A percentile compares a stretch with the other conserved stretches of the same genome.
Conservation (phyloP, 495 filamentous ascomycete genomes). For the Aspergillus steynii region DNA sequence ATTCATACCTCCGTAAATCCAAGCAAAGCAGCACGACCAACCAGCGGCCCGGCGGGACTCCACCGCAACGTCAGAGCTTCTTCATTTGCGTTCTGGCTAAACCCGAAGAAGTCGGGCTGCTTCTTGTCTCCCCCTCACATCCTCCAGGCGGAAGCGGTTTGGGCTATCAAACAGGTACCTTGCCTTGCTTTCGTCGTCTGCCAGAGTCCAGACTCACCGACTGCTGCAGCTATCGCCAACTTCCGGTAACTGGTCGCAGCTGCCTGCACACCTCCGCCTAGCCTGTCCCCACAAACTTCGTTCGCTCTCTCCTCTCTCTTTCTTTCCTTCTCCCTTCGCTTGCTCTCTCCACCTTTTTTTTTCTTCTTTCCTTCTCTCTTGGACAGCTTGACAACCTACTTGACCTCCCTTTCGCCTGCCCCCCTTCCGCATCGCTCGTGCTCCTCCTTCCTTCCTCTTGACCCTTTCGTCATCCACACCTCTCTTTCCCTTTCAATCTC, state of each 20-base stretch:
- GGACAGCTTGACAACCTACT: too few species aligned
- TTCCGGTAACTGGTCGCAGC: not conserved
- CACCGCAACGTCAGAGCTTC: slow-evolving; percentile 26
- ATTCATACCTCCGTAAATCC: too few species aligned
- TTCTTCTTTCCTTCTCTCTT: not conserved
- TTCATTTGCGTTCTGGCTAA: slow-evolving; percentile 7
- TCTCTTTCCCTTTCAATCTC: not conserved
- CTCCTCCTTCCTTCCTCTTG: not conserved
- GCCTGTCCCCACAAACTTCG: slow-evolving; percentile 5
- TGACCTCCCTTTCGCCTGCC: not conserved
- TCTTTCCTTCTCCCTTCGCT: slow-evolving; percentile 9
- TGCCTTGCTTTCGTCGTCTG: not conserved
- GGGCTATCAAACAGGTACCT: not conserved
- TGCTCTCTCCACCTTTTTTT: slow-evolving; percentile 3
- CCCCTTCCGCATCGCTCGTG: not conserved
- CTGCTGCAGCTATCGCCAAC: not conserved
- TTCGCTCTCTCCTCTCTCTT: slow-evolving; percentile 1
- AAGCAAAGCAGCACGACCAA: not conserved
- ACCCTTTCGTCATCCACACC: not conserved
- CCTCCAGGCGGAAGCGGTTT: not conserved
- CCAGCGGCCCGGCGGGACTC: slow-evolving; percentile 7
- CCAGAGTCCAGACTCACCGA: slow-evolving; percentile 1
- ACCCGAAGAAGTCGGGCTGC: too few species aligned
- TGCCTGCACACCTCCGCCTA: not conserved
- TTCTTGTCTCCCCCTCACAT: not conserved